Base-by-base conservation (phyloP, 257 asterid species). In the Oldenlandia corymbosa region DNA sequence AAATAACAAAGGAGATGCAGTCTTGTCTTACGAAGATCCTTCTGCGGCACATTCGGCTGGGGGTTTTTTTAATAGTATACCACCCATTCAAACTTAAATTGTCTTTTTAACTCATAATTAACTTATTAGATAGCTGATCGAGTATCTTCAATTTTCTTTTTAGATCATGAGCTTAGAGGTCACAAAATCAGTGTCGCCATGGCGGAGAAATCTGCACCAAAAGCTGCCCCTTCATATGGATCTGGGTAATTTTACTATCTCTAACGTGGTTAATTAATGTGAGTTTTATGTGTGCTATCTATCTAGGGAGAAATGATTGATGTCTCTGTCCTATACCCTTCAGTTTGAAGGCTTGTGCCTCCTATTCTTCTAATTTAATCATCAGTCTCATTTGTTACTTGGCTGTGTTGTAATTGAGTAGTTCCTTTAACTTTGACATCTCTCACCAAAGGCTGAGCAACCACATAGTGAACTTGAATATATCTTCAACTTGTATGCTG, bases 21-120 rank as follows among this genome's bases (percentile, higher is more conserved):
- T 90, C 73, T 77, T 94, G 71, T 85, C 99, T 3, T 94, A 90
- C 68, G 99, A 94, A 76, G 99, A 94, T 77, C 99, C 99, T 57
- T 90, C 95, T 20, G 99, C 99, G 31, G 99, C 99, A 11, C 99
- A 94, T 75, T 82, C 97, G 37, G 99, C 99, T 27, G 99, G 97
- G 39, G 95, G 95, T 36, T 94, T 94, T 79, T 94, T 85, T 74
- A 84, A 94, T 59, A 79, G 99, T 94, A 90, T 45, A 81, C n/a
- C 39, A 55, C 71, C 43, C 39, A 27, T 65, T 60, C 30, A n/a
- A n/a, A 21, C 21, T 34, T 67, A 63, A 56, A 17, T 34, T 37
- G 60, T 45, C 34, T 42, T 64, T 71, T 62, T 20, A 45, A 20
- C 32, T 16, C 48, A 10, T 23, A 34, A 16, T 75, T 18, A 31